Evolutionary conservation across 2,329 filamentous ascomycete species (phyloP), one percentile per base, ranked within the genome.

Genomic region (Fusarium caatingaense): DNA sequence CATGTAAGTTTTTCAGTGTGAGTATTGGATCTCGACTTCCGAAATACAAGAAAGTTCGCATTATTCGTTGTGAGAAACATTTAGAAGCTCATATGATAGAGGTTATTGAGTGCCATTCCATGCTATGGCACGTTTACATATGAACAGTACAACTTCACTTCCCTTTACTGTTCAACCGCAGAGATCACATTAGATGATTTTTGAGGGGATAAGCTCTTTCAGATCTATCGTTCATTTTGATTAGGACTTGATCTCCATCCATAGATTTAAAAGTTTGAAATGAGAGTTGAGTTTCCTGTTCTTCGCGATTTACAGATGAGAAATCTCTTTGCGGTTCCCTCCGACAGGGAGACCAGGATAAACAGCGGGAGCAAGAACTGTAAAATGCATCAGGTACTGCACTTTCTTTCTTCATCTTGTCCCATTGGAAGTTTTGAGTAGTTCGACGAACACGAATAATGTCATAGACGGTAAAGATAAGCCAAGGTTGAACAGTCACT

Each of bases 51-150:
- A n/a, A 12, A n/a, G 6, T 6, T 37, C 10, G 34, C 10, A 37
- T 37, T 37, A n/a, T 1, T n/a, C 34, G 18, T 37, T n/a, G 10
- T n/a, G 4, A 37, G 18, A 6, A n/a, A 37, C 18, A n/a, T 7
- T 6, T n/a, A n/a, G 6, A n/a, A 10, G 6, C 5, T 37, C 10
- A n/a, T 6, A 6, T 7, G 2, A n/a, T 37, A 37, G 18, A 5
- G 10, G 2, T n/a, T 1, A 3, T n/a, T 37, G 10, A 11, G 6
- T 4, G 2, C 10, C 34, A 37, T 37, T 7, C 3, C 6, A n/a
- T 12, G 6, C 18, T n/a, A n/a, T 12, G 7, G 18, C 34, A 37
- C 16, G 18, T 37, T 18, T 11, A 5, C 32, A 6, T 18, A 6
- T 5, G 9, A 34, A 34, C 5, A 37, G 16, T 18, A 37, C 16